Percentiles rank a stretch among this genome's conserved stretches.
Evolutionary conservation across 371 early-diverging fungal genomes (phyloP).

Genomic region (Mortierella sp.): DNA sequence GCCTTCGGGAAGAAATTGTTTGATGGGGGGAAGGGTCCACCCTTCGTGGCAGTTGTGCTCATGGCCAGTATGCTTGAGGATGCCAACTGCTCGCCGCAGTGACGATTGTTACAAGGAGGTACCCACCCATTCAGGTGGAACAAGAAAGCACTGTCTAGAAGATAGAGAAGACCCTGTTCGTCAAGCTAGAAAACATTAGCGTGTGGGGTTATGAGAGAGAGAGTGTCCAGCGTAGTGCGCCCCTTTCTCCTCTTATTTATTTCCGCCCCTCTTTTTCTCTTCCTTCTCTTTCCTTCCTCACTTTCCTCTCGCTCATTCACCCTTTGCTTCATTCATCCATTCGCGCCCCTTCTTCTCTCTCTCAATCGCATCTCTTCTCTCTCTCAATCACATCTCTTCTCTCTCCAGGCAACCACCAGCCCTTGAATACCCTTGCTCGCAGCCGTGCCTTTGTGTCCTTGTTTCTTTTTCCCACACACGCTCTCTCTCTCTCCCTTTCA

Average conservation of each 20-base stretch:
- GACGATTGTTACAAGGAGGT: not conserved
- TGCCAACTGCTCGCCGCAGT: not conserved
- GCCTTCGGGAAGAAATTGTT: no score
- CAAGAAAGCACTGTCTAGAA: no score
- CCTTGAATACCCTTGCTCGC: no score
- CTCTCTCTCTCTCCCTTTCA: not conserved
- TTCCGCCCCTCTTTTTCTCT: not conserved
- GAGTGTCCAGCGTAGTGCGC: not conserved
- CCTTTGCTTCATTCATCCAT: not conserved
- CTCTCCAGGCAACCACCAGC: not conserved
- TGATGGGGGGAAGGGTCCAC: no score
- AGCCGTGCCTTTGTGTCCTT: not conserved
- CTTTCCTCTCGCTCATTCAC: not conserved
- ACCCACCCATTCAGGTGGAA: no score
- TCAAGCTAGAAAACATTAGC: no score
- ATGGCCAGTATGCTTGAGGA: not conserved
- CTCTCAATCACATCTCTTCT: not conserved
- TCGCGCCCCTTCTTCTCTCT: not conserved
- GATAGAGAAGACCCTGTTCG: no score
- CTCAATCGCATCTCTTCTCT: not conserved
- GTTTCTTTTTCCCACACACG: not conserved
- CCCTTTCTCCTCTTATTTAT: conserved; percentile 4
- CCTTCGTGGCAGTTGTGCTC: not conserved
- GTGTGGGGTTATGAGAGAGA: no score
- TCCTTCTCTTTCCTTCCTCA: not conserved